Conservation (phyloP, 306 rosid genomes). For the Argentina anserina region DNA sequence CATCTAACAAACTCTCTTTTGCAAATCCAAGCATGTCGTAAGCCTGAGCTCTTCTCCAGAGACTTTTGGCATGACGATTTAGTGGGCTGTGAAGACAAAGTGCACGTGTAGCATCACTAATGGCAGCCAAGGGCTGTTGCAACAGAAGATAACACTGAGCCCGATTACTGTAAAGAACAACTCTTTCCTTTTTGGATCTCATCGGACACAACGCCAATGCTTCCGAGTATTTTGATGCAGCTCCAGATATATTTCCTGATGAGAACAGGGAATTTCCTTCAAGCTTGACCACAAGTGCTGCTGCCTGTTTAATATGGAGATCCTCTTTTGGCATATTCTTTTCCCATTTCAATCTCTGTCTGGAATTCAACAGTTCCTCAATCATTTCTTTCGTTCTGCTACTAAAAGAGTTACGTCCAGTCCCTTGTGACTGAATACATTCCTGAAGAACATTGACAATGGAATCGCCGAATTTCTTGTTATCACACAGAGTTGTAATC, state of each 20-base stretch:
- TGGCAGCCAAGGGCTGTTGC: conserved; percentile 94
- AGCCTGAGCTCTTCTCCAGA: conserved; percentile 99
- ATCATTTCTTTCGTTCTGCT: conserved; percentile 69
- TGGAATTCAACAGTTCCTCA: conserved; percentile 73
- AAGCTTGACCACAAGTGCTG: conserved; percentile 92
- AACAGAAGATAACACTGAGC: conserved; percentile 91
- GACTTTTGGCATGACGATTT: conserved; percentile 96
- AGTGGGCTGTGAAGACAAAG: conserved; percentile 93
- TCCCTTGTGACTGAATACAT: conserved; percentile 73
- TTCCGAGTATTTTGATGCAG: conserved; percentile 91
- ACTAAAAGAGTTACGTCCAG: conserved; percentile 57
- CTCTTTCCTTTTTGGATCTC: conserved; percentile 96
- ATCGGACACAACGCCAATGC: conserved; percentile 92
- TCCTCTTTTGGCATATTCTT: conserved; percentile 96
- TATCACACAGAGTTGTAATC: conserved; percentile 82
- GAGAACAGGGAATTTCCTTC: conserved; percentile 98
- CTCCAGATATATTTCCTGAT: conserved; percentile 89
- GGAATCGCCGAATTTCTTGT: conserved; percentile 87
- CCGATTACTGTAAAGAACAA: conserved; percentile 90
- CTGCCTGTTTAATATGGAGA: conserved; percentile 96
- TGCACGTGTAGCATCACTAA: conserved; percentile 94
- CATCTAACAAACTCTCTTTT: conserved; percentile 91
- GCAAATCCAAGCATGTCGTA: conserved; percentile 96
- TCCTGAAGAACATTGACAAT: conserved; percentile 83
- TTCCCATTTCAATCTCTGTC: conserved; percentile 88